Percentiles rank a stretch among this genome's conserved stretches.
Evolutionary conservation across 2,329 filamentous ascomycete genomes (phyloP).

Genomic region (Diplodia corticola): DNA sequence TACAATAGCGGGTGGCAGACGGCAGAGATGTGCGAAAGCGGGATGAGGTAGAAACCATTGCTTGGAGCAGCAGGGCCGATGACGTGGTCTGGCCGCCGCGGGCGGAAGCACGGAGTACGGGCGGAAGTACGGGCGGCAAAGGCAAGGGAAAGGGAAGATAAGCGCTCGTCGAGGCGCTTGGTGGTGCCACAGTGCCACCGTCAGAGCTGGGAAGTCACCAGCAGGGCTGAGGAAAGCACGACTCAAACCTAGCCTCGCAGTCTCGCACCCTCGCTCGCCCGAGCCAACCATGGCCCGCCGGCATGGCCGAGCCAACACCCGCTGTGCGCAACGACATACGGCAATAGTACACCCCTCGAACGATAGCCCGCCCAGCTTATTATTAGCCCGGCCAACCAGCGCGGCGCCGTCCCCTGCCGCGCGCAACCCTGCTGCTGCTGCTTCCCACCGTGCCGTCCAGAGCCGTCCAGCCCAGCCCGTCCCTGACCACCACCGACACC

Average conservation of each 20-base stretch:
- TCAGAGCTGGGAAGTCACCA: neutral
- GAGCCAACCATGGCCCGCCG: neutral
- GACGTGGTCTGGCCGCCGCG: neutral
- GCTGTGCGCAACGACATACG: neutral
- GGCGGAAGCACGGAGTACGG: too few relatives aligned
- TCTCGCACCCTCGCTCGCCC: neutral
- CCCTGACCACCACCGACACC: too few relatives aligned
- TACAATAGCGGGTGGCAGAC: neutral
- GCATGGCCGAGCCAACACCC: neutral
- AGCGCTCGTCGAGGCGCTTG: neutral
- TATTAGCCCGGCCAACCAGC: neutral
- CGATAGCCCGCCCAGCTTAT: neutral
- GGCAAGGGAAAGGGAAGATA: neutral
- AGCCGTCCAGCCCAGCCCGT: too few relatives aligned
- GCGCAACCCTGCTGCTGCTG: neutral
- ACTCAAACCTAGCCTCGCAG: neutral
- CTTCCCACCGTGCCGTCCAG: neutral
- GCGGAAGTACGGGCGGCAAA: too few relatives aligned
- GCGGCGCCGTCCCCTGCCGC: neutral
- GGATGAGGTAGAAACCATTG: neutral
- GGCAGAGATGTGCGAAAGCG: neutral
- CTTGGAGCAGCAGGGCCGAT: neutral
- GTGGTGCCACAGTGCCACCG: slow-evolving; percentile 1
- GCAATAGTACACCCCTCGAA: too few relatives aligned
- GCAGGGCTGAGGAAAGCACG: slow-evolving; percentile 1